A percentile compares a stretch with the other conserved stretches of the same genome.
Conservation (phyloP, 495 filamentous ascomycete genomes). For the Neurospora sp. region DNA sequence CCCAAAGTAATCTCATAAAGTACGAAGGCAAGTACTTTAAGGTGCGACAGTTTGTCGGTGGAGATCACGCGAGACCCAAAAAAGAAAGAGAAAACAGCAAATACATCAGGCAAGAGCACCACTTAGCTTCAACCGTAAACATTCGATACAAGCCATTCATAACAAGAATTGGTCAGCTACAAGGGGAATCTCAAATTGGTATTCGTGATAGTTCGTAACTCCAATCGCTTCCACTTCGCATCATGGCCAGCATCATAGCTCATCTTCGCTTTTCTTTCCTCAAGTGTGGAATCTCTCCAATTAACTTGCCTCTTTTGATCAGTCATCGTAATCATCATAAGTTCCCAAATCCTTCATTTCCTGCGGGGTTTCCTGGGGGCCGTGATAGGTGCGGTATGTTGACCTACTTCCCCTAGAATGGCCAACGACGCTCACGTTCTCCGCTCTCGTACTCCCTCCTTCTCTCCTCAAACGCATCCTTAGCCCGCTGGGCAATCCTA, state of each 20-base stretch:
- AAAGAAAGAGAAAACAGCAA: neutral
- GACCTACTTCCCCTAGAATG: neutral
- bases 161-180: neutral
- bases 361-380: neutral
- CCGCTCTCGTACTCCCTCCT: neutral
- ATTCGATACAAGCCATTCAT: too few species aligned
- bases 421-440: neutral
- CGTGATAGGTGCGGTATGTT: neutral
- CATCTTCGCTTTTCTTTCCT: neutral
- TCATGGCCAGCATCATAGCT: neutral
- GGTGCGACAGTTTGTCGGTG: too few species aligned
- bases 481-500: slow-evolving; percentile 13
- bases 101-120: neutral
- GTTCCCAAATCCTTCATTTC: neutral
- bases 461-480: slow-evolving; percentile 17
- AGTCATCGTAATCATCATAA: neutral
- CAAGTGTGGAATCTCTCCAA: neutral
- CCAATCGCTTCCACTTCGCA: neutral
- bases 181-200: neutral
- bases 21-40: too few species aligned
- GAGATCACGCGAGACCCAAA: too few species aligned
- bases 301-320: neutral
- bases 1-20: too few species aligned
- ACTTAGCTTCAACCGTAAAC: neutral
- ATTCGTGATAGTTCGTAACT: neutral